phyloP scores from a whole-genome alignment of 2,329 filamentous ascomycete genomes.

The Penicillium thymicola region DNA sequence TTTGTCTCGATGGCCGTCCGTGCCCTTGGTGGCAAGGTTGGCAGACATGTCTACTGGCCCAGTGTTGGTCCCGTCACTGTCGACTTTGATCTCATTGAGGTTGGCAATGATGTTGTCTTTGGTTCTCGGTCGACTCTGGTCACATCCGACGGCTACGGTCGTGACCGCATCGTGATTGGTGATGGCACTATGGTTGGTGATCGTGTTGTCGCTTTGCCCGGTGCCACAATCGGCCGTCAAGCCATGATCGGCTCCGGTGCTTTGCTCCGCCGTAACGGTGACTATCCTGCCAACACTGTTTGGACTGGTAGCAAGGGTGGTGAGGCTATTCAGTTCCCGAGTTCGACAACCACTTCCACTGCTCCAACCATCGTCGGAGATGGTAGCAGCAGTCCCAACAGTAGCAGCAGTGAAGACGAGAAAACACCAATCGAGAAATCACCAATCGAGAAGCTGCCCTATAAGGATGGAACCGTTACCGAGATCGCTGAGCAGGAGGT shows the following conservation, averaged over 20 bases:
- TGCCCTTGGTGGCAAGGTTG: conserved; percentile 50
- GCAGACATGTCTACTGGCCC: conserved; percentile 56
- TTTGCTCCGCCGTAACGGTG: conserved; percentile 46
- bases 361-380: conserved; percentile 13
- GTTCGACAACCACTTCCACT: conserved; percentile 11
- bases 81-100: conserved; percentile 55
- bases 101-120: conserved; percentile 60
- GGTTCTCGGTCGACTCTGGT: conserved; percentile 55
- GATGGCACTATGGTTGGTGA: conserved; percentile 57
- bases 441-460: conserved; percentile 5
- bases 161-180: conserved; percentile 47
- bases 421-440: not conserved
- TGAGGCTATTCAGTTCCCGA: conserved; percentile 48
- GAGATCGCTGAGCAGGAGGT: conserved; percentile 15
- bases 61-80: conserved; percentile 54
- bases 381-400: conserved; percentile 8
- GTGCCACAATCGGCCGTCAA: conserved; percentile 49
- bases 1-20: conserved; percentile 52
- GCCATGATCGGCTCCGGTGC: conserved; percentile 56
- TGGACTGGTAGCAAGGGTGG: conserved; percentile 54
- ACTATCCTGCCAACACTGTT: conserved; percentile 47
- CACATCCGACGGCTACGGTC: conserved; percentile 52
- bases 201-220: conserved; percentile 52
- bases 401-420: conserved; percentile 6
- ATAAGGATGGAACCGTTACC: not conserved